Conservation (phyloP, 306 rosid species). For the Glycyrrhiza uralensis region DNA sequence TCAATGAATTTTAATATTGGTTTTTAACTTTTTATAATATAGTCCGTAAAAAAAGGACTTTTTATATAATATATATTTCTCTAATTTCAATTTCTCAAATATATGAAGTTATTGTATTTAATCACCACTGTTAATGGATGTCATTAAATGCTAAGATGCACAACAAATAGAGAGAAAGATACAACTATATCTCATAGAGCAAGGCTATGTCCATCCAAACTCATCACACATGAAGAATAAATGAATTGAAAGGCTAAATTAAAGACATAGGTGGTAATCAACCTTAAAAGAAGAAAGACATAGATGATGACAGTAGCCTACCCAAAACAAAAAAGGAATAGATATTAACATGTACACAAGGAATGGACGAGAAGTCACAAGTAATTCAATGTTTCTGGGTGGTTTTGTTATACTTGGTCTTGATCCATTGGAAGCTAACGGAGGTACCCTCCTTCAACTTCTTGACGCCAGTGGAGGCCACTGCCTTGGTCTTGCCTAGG, state of each 20-base stretch:
- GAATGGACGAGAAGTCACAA: background rate
- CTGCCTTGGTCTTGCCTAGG: constrained; percentile 63
- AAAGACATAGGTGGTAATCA: background rate
- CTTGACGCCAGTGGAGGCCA: constrained; percentile 62
- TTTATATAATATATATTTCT: too few species aligned
- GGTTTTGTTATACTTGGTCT: constrained; percentile 58
- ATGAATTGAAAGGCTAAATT: background rate
- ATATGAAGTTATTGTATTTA: too few species aligned
- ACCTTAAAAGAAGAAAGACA: background rate
- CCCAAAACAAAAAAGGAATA: background rate
- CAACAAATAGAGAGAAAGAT: background rate
- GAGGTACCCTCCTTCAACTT: constrained; percentile 81
- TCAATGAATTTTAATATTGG: too few species aligned
- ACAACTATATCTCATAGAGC: background rate
- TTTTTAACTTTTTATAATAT: too few species aligned
- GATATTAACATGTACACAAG: constrained; percentile 5
- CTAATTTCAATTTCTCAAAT: too few species aligned
- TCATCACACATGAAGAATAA: background rate
- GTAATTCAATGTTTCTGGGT: constrained; percentile 31
- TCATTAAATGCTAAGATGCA: too few species aligned
- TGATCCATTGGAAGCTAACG: constrained; percentile 67
- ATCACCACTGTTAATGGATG: too few species aligned
- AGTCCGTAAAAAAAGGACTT: too few species aligned
- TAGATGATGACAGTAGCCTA: background rate
- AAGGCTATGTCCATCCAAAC: background rate